Percentiles rank a stretch among this genome's conserved stretches.
Conservation (phyloP, 106 monocot species). For the Allium fistulosum region DNA sequence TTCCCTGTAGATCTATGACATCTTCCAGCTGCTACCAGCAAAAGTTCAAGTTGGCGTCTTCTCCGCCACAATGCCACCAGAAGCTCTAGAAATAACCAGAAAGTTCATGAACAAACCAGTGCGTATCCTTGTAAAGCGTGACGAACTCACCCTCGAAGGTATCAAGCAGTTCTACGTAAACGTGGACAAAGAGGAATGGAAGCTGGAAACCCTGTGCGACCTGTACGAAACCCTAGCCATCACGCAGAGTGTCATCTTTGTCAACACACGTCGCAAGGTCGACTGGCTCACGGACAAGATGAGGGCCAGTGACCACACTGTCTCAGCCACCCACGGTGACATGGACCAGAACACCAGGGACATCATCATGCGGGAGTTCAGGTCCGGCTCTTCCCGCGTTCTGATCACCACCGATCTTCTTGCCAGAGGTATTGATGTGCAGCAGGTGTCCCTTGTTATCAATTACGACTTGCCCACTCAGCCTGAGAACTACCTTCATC, state of each 20-base stretch:
- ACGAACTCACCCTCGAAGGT: conserved; percentile 46
- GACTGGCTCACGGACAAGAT: conserved; percentile 47
- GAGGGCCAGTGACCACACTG: conserved; percentile 38
- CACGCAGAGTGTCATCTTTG: conserved; percentile 47
- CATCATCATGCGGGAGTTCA: conserved; percentile 30
- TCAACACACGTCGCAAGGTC: conserved; percentile 40
- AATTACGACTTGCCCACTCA: conserved; percentile 26
- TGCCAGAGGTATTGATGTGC: conserved; percentile 20
- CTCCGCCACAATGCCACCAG: conserved; percentile 28
- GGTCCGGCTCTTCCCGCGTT: conserved; percentile 29
- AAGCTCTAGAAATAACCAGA: conserved; percentile 35
- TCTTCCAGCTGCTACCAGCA: conserved; percentile 41
- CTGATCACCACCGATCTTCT: conserved; percentile 30
- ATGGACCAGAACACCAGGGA: conserved; percentile 31
- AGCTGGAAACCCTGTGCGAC: conserved; percentile 20
- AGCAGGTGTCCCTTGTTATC: conserved; percentile 26
- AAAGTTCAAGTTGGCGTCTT: conserved; percentile 47
- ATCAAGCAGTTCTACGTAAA: conserved; percentile 26
- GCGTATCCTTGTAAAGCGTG: conserved; percentile 40
- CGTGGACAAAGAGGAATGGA: conserved; percentile 14
- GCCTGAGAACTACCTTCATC: conserved; percentile 18
- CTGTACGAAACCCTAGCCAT: conserved; percentile 34
- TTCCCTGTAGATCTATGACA: conserved; percentile 33
- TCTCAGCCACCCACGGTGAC: conserved; percentile 23
- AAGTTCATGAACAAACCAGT: conserved; percentile 52